Conservation (phyloP, 106 monocot species). For the Agapanthus africanus region DNA sequence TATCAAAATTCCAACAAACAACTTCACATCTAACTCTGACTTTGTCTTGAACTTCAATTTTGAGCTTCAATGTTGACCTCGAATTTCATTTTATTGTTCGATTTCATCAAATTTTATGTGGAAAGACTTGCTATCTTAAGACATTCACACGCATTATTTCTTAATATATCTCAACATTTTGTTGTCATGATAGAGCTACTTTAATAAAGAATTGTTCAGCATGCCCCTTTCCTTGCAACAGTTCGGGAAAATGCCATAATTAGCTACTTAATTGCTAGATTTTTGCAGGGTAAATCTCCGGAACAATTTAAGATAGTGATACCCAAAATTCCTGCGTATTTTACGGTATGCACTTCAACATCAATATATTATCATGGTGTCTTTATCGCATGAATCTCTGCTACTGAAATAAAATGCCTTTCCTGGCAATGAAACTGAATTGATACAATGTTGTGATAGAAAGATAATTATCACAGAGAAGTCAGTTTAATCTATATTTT, state of each 20-base stretch:
- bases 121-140: too few species aligned
- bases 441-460: background rate
- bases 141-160: too few species aligned
- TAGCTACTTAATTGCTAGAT: background rate
- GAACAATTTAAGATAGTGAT: conserved; percentile 95
- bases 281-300: conserved; percentile 62
- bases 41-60: too few species aligned
- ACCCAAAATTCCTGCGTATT: conserved; percentile 93
- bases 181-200: too few species aligned
- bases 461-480: background rate
- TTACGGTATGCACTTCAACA: conserved; percentile 72
- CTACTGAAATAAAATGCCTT: background rate
- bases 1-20: too few species aligned
- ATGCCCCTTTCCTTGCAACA: background rate
- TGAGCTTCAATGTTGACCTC: too few species aligned
- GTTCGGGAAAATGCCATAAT: background rate
- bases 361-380: too few species aligned
- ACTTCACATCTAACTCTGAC: too few species aligned
- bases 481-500: background rate
- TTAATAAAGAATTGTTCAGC: background rate
- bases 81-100: too few species aligned
- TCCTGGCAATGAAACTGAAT: background rate
- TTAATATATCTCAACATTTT: conserved; percentile 1
- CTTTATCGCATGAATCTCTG: background rate
- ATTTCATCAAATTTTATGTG: too few species aligned